These are phyloP conservation scores for Pezicula rhizophila DNA, from an alignment of 2,329 filamentous ascomycete species.

Conservation along the genomic window DNA sequence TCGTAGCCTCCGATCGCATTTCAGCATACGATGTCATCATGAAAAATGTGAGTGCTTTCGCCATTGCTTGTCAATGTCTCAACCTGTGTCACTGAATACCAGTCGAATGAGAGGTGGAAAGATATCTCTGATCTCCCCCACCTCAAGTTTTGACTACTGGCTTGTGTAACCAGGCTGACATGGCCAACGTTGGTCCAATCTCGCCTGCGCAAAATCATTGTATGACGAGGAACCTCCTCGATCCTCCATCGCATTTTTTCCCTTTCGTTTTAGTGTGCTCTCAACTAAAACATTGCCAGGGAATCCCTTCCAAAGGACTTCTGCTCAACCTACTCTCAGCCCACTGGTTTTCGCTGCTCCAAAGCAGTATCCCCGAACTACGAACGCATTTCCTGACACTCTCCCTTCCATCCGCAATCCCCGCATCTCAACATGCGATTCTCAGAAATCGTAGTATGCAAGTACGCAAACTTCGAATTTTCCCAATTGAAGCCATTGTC, in stretches of 20 bases:
- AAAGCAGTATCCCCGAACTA: slow-evolving; percentile 47
- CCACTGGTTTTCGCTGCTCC: slow-evolving; percentile 62
- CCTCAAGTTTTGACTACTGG: no score
- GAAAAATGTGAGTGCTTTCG: slow-evolving; percentile 57
- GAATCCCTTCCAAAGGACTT: slow-evolving; percentile 61
- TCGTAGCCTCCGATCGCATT: slow-evolving; percentile 83
- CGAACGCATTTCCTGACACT: slow-evolving; percentile 58
- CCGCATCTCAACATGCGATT: slow-evolving; percentile 33
- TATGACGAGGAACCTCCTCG: no score
- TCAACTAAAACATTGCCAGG: slow-evolving; percentile 34
- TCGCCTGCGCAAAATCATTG: no score
- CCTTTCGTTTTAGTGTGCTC: slow-evolving; percentile 39
- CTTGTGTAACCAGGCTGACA: no score
- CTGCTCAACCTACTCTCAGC: slow-evolving; percentile 62
- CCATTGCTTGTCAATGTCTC: slow-evolving; percentile 6
- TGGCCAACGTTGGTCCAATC: no score
- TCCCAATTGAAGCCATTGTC: slow-evolving; percentile 66
- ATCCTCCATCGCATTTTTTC: slow-evolving; percentile 8
- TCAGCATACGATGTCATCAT: slow-evolving; percentile 93
- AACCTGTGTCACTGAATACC: no score
- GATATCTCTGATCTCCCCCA: no score
- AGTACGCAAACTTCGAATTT: slow-evolving; percentile 56
- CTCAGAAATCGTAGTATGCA: slow-evolving; percentile 56
- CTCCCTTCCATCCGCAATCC: slow-evolving; percentile 45
- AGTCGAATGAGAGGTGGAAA: no score